Evolutionary conservation across 805 yeast genomes (phyloP).

Genomic region (Phaffomyces thermotolerans): DNA sequence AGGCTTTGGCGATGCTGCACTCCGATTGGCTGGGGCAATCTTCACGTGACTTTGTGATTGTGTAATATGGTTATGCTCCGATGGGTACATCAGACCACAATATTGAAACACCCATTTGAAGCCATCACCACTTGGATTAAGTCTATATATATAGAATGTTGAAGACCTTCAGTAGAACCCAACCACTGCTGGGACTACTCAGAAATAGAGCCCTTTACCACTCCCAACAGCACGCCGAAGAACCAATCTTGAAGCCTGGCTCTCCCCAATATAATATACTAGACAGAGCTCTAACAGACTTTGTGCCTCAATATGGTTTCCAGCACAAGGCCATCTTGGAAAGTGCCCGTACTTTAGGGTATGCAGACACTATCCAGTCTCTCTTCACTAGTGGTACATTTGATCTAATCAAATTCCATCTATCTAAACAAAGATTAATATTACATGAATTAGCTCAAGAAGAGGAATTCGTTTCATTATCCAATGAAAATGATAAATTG

Average conservation of each 20-base stretch:
- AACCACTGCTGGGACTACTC: not conserved
- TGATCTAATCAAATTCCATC: conserved; percentile 50
- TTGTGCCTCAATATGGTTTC: conserved; percentile 50
- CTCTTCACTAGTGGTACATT: conserved; percentile 36
- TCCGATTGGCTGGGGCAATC: not conserved
- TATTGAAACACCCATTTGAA: not conserved
- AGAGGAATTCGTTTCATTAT: conserved; percentile 24
- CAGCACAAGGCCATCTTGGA: conserved; percentile 37
- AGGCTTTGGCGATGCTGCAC: not conserved
- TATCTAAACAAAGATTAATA: conserved; percentile 40
- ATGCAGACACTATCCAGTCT: conserved; percentile 44
- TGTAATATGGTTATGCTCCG: not conserved
- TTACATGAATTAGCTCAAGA: conserved; percentile 30
- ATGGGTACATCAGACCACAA: not conserved
- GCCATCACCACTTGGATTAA: too few relatives aligned
- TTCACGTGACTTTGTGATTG: not conserved
- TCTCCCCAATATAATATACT: conserved; percentile 37
- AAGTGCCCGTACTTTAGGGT: conserved; percentile 41
- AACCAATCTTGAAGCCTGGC: conserved; percentile 15
- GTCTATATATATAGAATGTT: not conserved
- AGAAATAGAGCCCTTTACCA: conserved; percentile 16
- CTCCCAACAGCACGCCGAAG: conserved; percentile 23
- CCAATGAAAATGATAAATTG: conserved; percentile 36
- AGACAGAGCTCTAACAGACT: conserved; percentile 26
- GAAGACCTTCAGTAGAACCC: not conserved